Conservation (phyloP, 305 asterid genomes). For the Lippia alba region DNA sequence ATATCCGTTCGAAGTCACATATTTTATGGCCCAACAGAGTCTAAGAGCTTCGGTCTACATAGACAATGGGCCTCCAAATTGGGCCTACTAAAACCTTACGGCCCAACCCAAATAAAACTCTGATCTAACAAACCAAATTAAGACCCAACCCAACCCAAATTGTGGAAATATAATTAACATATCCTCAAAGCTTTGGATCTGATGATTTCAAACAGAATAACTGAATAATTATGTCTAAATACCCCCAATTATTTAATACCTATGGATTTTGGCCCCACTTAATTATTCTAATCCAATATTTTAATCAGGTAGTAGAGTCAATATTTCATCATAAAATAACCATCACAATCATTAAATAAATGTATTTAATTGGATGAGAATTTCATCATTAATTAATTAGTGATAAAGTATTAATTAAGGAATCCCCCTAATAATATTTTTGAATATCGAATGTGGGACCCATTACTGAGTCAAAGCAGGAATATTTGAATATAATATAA, state of each 20-base stretch:
- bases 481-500: background rate
- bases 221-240: background rate
- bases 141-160: background rate
- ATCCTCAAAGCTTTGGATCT: slow-evolving; percentile 7
- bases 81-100: too few relatives aligned
- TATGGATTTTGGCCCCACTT: background rate
- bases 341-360: background rate
- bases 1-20: too few relatives aligned
- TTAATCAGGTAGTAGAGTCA: background rate
- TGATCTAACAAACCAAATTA: too few relatives aligned
- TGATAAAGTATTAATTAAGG: slow-evolving; percentile 6
- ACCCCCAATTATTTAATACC: background rate
- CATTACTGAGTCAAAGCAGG: background rate
- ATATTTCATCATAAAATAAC: background rate
- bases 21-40: too few relatives aligned
- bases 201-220: background rate
- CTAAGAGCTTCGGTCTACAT: too few relatives aligned
- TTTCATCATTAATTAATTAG: slow-evolving; percentile 1
- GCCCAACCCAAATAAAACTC: too few relatives aligned
- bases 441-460: background rate
- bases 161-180: background rate
- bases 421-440: background rate
- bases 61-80: too few relatives aligned
- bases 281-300: slow-evolving; percentile 2
- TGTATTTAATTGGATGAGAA: background rate